Evolutionary conservation across 2,329 filamentous ascomycete genomes (phyloP), one percentile per base, ranked within the genome.

Genomic region (Hypoxylon sp.): DNA sequence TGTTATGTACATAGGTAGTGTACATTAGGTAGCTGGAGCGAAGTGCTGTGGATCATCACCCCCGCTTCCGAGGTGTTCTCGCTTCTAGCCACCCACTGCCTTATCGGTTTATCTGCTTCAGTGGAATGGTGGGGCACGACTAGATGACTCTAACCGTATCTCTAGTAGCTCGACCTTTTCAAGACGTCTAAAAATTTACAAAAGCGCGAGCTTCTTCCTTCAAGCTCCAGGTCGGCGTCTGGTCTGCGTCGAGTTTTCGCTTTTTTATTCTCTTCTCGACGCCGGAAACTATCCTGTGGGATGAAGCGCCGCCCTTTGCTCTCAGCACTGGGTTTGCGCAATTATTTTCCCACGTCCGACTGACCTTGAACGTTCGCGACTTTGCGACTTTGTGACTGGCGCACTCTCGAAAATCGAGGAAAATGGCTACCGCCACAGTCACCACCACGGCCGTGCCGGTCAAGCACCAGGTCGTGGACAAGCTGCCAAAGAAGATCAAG

Each of bases 391-490:
- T 6, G 26, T 40, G 33, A 51, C 16, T 42, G 32, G 57, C 56
- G 49, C 59, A 36, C 33, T 62, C 30, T 42, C n/a, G 32, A 8
- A 54, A 20, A 56, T 57, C 48, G 11, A 51, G 9, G 20, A 68
- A 52, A 16, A 76, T 75, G 75, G 71, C 75, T 51, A 75, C 74
- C 20, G 65, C 68, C 11, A 74, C 73, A 3, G 59, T 65, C 30
- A 70, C 71, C 42, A 71, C 38, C 14, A 68, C 75, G 14, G 73
- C 77, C 33, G 75, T 74, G 55, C 78, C 81, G 28, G 78, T 89
- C 73, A 97, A 97, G 85, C 89, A 93, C 83, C 93, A 97, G 86
- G 91, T 97, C 77, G 87, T 93, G 56, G 93, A 97, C 80, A 89
- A 90, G 77, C 85, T 93, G 60, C 95, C 95, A 32, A 97, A 97